Conservation (phyloP, 192 early-diverging fungal species). For the Backusella parvicylindrica region DNA sequence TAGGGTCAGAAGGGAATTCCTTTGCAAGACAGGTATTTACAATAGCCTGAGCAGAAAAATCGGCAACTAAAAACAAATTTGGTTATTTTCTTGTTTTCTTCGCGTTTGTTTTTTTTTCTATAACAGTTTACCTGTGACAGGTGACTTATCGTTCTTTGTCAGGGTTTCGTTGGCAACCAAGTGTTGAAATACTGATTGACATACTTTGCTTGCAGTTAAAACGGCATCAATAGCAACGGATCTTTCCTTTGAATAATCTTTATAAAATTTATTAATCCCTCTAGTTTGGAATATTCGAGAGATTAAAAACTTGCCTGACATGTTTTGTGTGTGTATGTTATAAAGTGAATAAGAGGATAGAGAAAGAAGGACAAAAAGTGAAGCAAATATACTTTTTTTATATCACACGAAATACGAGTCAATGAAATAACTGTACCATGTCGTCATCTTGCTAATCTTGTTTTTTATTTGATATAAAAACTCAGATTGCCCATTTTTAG, state of each 20-base stretch:
- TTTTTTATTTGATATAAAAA: neutral
- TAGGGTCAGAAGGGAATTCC: slow-evolving; percentile 82
- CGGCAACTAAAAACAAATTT: slow-evolving; percentile 63
- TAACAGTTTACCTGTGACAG: slow-evolving; percentile 75
- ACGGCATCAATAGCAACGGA: slow-evolving; percentile 89
- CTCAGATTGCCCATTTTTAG: neutral
- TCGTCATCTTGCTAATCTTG: neutral
- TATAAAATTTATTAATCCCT: slow-evolving; percentile 1
- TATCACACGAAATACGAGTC: neutral
- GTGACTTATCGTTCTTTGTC: slow-evolving; percentile 92
- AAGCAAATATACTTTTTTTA: neutral
- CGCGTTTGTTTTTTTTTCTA: neutral
- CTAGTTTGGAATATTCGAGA: neutral
- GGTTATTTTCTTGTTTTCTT: neutral
- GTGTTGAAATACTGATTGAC: slow-evolving; percentile 82
- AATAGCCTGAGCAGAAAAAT: slow-evolving; percentile 94
- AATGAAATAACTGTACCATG: neutral
- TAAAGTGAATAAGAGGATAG: neutral
- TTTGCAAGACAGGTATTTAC: slow-evolving; percentile 78
- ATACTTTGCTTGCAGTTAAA: slow-evolving; percentile 80
- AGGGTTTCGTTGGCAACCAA: slow-evolving; percentile 81
- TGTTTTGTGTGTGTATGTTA: neutral
- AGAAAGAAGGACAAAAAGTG: too few species aligned
- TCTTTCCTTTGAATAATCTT: slow-evolving; percentile 52
- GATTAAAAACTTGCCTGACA: slow-evolving; percentile 2